Evolutionary conservation across 225 moss, liverwort and hornwort species (phyloP), one percentile per base, ranked within the genome.

Genomic region (Sphagnum tenellum): DNA sequence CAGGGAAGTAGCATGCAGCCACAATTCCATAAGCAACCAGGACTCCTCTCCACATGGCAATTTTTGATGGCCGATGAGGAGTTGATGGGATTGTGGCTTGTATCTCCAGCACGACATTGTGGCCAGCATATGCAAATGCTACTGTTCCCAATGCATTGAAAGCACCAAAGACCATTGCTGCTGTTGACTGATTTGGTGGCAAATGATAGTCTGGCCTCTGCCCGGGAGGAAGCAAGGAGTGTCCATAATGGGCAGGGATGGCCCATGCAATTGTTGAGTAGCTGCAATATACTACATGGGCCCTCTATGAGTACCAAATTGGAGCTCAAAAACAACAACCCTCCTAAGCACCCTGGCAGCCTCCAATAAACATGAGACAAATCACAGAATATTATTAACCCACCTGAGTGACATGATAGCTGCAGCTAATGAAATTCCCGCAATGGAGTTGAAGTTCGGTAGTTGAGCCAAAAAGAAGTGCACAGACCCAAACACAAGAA

Each of bases 51-150:
- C 79, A 75, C 79, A 79, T 79, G 12, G 68, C 51, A 46, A 66
- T 29, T 48, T 72, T 80, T n/a, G 72, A 66, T 3, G 76, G 75
- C 49, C 3, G 69, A 29, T 67, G 50, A 2, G 13, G 29, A 47
- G 75, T 69, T 5, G 76, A 72, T 55, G 79, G 79, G 29, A 80
- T 67, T 8, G 79, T 72, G 45, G 75, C 65, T 58, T 80, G 79
- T 48, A 80, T 80, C 56, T 80, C 79, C 5, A 80, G 49, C 45
- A 75, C 79, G 13, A 80, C 69, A 12, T 76, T 80, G 66, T 80
- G 76, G 3, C 79, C 79, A n/a, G 66, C 79, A 50, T 76, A 80
- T 0, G 79, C 79, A 13, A 76, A 76, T 3, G 76, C 76, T 3
- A 75, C 63, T 9, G 45, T 59, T 57, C 79, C 79, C 49, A 79